Percentiles rank a stretch among this genome's conserved stretches.
Evolutionary conservation across 2,329 filamentous ascomycete genomes (phyloP).

Genomic region (Hymenoscyphus repandus): DNA sequence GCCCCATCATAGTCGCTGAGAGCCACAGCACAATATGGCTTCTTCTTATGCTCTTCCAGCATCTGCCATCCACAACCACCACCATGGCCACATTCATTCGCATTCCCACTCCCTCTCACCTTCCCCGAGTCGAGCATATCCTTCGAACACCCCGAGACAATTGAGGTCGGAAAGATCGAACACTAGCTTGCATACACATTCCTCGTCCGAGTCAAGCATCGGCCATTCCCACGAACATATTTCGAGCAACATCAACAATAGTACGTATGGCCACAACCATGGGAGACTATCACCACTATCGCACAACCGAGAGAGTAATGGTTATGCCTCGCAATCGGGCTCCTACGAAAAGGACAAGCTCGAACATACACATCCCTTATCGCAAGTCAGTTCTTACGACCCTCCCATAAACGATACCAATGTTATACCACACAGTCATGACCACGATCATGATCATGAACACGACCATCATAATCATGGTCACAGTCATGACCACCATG

Average conservation of each 20-base stretch:
- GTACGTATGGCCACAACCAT: slow-evolving; percentile 13
- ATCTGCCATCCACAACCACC: slow-evolving; percentile 27
- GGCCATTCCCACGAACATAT: slow-evolving; percentile 14
- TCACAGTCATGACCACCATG: slow-evolving; percentile 16
- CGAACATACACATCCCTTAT: slow-evolving; percentile 12
- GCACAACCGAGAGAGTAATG: slow-evolving; percentile 21
- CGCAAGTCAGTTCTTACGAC: slow-evolving; percentile 16
- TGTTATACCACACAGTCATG: slow-evolving; percentile 15
- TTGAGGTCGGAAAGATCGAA: slow-evolving; percentile 24
- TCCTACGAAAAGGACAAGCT: slow-evolving; percentile 16
- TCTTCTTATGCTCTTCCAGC: slow-evolving; percentile 32
- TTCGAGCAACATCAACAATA: slow-evolving; percentile 8
- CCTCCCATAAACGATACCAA: slow-evolving; percentile 20
- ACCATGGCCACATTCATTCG: slow-evolving; percentile 32
- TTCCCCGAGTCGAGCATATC: slow-evolving; percentile 29
- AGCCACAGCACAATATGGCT: slow-evolving; percentile 24
- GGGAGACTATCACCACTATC: slow-evolving; percentile 12
- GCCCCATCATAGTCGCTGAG: slow-evolving; percentile 1
- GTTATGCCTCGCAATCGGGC: slow-evolving; percentile 9
- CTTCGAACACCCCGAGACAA: slow-evolving; percentile 17
- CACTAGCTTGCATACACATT: slow-evolving; percentile 27
- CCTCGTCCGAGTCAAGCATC: slow-evolving; percentile 20
- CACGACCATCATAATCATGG: slow-evolving; percentile 18
- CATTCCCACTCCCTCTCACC: slow-evolving; percentile 35
- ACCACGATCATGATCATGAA: slow-evolving; percentile 22